Conservation (phyloP, 345 rosid species). For the Leavenworthia alabamica region DNA sequence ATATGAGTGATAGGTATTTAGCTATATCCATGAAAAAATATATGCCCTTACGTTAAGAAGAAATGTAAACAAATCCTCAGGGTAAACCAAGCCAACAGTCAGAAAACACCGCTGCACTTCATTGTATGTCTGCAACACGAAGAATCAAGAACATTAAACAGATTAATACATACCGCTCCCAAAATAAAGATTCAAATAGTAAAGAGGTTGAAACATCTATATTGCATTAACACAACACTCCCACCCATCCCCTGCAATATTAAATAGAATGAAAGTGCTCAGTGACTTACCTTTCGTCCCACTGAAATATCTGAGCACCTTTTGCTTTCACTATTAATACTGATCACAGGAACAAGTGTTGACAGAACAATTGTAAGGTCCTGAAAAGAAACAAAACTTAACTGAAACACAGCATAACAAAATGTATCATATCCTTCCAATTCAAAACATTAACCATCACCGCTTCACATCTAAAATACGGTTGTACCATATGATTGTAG, state of each 20-base stretch:
- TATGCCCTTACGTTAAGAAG: constrained; percentile 69
- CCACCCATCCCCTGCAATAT: background rate
- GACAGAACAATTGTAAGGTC: constrained; percentile 78
- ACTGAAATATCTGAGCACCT: constrained; percentile 58
- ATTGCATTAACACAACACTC: background rate
- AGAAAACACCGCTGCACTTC: constrained; percentile 94
- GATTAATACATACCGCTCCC: background rate
- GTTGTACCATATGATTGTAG: background rate
- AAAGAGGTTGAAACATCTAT: background rate
- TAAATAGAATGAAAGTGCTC: background rate
- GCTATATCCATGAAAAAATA: constrained; percentile 3
- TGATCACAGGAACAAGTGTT: constrained; percentile 79
- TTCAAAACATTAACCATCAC: background rate
- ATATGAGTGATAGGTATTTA: constrained; percentile 17
- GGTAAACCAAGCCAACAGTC: constrained; percentile 73
- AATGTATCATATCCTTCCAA: background rate
- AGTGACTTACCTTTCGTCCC: constrained; percentile 62
- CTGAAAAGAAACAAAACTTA: constrained; percentile 34
- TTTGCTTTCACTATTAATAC: constrained; percentile 55
- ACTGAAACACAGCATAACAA: constrained; percentile 12
- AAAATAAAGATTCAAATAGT: background rate
- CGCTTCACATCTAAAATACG: background rate
- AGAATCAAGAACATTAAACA: constrained; percentile 11
- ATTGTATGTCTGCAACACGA: constrained; percentile 68
- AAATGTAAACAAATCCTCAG: constrained; percentile 81